These are phyloP conservation scores for Neonectria neomacrospora DNA, from an alignment of 2,329 filamentous ascomycete genomes.

Conservation along the genomic window DNA sequence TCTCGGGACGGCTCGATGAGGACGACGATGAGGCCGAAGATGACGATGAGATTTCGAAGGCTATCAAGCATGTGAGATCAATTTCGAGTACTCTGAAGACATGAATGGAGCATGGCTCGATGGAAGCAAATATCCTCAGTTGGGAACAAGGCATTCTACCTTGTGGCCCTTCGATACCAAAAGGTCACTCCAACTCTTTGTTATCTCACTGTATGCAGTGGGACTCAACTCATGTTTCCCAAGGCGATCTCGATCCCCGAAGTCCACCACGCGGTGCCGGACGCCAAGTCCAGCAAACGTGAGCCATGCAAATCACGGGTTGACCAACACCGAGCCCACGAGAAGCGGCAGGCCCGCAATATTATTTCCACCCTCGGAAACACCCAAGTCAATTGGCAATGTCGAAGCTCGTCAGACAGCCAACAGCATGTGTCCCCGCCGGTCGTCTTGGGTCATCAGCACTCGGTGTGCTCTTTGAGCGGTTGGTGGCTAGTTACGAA, in stretches of 20 bases:
- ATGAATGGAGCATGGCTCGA: slow-evolving; percentile 25
- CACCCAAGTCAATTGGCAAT: neutral
- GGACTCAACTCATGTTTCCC: neutral
- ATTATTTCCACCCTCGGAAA: neutral
- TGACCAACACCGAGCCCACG: neutral
- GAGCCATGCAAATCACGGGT: neutral
- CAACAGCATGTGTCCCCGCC: neutral
- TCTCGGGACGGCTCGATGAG: slow-evolving; percentile 37
- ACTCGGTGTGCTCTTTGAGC: neutral
- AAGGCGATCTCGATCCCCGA: neutral
- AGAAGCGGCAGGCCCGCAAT: slow-evolving; percentile 10
- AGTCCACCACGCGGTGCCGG: neutral
- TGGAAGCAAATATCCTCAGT: neutral
- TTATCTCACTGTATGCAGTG: neutral
- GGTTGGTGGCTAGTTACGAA: neutral
- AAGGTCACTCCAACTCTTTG: neutral
- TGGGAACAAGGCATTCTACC: neutral
- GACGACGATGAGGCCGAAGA: slow-evolving; percentile 42
- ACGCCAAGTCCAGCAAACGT: neutral
- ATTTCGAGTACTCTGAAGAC: slow-evolving; percentile 46
- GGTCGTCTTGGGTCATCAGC: neutral
- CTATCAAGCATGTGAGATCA: slow-evolving; percentile 47
- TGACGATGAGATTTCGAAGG: slow-evolving; percentile 45
- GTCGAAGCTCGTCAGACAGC: neutral
- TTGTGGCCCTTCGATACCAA: neutral